Base-by-base conservation (phyloP, 2,329 filamentous ascomycete genomes). In the Metarhizium brunneum region DNA sequence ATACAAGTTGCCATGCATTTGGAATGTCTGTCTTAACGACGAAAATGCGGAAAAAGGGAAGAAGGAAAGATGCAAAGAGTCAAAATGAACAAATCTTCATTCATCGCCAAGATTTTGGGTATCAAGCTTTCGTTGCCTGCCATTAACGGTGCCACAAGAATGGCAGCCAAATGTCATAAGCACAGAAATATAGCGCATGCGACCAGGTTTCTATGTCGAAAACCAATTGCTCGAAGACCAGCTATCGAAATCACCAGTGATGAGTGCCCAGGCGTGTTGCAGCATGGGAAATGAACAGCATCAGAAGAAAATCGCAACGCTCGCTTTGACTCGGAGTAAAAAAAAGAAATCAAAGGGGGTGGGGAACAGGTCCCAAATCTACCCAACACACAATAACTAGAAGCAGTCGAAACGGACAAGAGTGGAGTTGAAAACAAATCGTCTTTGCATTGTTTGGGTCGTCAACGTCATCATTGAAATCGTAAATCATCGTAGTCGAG, bases 121-220 rank as follows among this genome's bases (percentile, higher is more conserved):
- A 73, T 73, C 64, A 71, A 67, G 64, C 62, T 63, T 61, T 64
- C 67, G 20, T 50, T 32, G 25, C 8, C 14, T 47, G 61, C 62
- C 62, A 63, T 62, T 53, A 43, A 55, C 25, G 40, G 40, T 52
- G 52, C 36, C 53, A 55, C 52, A 50, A 43, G 53, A 16, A 16
- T 30, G 45, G 11, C 45, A 48, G 25, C 45, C 45, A 48, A 29
- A 11, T 4, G 13, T 14, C 13, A 48, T 6, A 6, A 30, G 45
- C 18, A 48, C 20, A 16, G 25, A 10, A 11, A 20, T 8, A 45
- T 20, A 29, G 8, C 18, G 45, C 45, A 48, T 48, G 45, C 40
- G 58, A 61, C 60, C 61, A 59, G 54, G 59, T 58, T 56, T 45
- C 57, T 55, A 62, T 50, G 60, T 63, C 54, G 59, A 64, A 60